phyloP scores from a whole-genome alignment of 1,284 basidiomycete species.

The Ceratobasidium sp. region DNA sequence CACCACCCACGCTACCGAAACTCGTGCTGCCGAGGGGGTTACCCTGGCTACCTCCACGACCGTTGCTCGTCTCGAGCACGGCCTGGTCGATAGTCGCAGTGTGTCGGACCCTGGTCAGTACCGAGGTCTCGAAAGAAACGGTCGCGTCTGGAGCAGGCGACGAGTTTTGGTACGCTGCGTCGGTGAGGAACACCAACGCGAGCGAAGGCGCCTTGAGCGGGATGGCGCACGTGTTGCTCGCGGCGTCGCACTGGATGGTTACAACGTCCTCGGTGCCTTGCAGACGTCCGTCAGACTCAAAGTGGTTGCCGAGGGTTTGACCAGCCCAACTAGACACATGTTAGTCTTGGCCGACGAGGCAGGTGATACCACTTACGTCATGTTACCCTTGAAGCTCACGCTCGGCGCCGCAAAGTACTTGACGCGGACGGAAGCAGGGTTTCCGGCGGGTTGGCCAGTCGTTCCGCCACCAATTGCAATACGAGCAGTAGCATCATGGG shows the following conservation, averaged over 20 bases:
- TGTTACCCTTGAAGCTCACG: slow-evolving; percentile 69
- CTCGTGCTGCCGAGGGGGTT: slow-evolving; percentile 18
- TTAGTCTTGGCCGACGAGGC: background rate
- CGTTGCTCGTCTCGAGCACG: slow-evolving; percentile 51
- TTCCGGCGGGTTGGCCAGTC: slow-evolving; percentile 49
- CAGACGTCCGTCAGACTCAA: slow-evolving; percentile 68
- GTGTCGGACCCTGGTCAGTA: slow-evolving; percentile 57
- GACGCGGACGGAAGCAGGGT: slow-evolving; percentile 58
- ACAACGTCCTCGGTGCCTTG: slow-evolving; percentile 59
- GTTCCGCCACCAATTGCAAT: slow-evolving; percentile 56
- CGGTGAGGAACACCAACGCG: slow-evolving; percentile 72
- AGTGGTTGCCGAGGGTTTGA: slow-evolving; percentile 69
- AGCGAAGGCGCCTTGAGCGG: slow-evolving; percentile 71
- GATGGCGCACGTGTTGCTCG: slow-evolving; percentile 62
- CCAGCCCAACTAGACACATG: slow-evolving; percentile 42
- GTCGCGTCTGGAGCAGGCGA: slow-evolving; percentile 44
- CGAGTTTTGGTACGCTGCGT: slow-evolving; percentile 53
- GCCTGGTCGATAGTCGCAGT: slow-evolving; percentile 48
- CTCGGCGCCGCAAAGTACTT: slow-evolving; percentile 61
- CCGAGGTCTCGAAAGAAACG: slow-evolving; percentile 49
- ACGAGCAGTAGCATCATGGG: slow-evolving; percentile 58
- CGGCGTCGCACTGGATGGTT: slow-evolving; percentile 60
- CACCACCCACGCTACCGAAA: slow-evolving; percentile 21
- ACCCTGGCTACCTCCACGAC: slow-evolving; percentile 43
- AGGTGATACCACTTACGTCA: slow-evolving; percentile 59